Conservation (phyloP, 176 grass and related monocot species). For the Juncus effusus region DNA sequence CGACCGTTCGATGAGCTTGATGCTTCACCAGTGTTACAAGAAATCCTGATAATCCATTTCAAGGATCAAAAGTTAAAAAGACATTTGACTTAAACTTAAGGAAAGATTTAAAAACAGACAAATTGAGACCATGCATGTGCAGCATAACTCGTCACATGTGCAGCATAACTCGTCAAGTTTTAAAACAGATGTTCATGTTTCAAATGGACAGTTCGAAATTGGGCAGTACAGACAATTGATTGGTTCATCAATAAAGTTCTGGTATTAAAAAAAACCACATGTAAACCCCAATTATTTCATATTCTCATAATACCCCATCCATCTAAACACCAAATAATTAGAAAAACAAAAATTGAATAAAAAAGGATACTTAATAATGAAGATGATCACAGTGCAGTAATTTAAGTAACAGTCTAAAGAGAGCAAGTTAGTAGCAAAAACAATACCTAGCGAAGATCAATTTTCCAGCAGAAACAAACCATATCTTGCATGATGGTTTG, state of each 20-base stretch:
- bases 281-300: too few species aligned
- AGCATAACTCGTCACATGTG: too few species aligned
- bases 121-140: neutral
- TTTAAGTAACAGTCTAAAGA: neutral
- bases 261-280: too few species aligned
- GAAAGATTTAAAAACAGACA: neutral
- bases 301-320: too few species aligned
- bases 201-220: too few species aligned
- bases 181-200: too few species aligned
- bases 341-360: too few species aligned
- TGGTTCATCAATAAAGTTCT: too few species aligned
- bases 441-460: slow-evolving; percentile 30
- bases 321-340: too few species aligned
- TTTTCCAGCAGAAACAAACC: slow-evolving; percentile 35
- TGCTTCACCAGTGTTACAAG: slow-evolving; percentile 16
- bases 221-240: too few species aligned
- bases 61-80: neutral
- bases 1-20: slow-evolving; percentile 25
- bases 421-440: neutral
- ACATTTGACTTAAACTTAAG: neutral
- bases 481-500: slow-evolving; percentile 42
- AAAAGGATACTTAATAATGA: too few species aligned
- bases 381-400: neutral
- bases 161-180: too few species aligned
- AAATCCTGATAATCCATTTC: neutral